Conservation (phyloP, 768 basidiomycete genomes). For the Neoboletus subvelutipes region DNA sequence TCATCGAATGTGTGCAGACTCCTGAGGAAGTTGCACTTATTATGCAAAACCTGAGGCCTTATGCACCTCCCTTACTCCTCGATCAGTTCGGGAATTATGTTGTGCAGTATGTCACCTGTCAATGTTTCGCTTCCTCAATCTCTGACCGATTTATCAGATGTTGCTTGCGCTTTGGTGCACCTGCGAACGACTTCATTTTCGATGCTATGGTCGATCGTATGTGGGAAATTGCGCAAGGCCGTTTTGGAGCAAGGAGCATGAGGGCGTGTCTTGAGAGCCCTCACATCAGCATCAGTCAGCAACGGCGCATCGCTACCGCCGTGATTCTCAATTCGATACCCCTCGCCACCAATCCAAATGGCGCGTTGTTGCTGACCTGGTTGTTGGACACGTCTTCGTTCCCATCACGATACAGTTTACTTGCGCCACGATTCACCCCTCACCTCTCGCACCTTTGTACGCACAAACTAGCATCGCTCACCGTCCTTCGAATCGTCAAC, state of each 20-base stretch:
- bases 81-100: constrained; percentile 96
- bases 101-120: constrained; percentile 64
- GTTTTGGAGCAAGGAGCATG: constrained; percentile 98
- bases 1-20: constrained; percentile 90
- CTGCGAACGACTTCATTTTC: constrained; percentile 93
- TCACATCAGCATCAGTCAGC: constrained; percentile 82
- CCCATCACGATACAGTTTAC: constrained; percentile 90
- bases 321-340: constrained; percentile 97
- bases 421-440: constrained; percentile 95
- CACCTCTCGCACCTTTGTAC: constrained; percentile 97
- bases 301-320: constrained; percentile 92
- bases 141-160: constrained; percentile 49
- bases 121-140: background rate
- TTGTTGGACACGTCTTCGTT: constrained; percentile 92
- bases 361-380: constrained; percentile 94
- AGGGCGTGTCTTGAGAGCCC: constrained; percentile 93
- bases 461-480: constrained; percentile 94
- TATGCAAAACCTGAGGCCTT: constrained; percentile 84
- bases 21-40: constrained; percentile 86
- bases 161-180: constrained; percentile 87
- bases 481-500: constrained; percentile 93
- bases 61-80: constrained; percentile 88
- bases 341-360: constrained; percentile 96
- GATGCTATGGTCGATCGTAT: constrained; percentile 97
- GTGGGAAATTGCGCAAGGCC: constrained; percentile 98